Conservation (phyloP, 306 rosid genomes). For the Rosa lucieae region DNA sequence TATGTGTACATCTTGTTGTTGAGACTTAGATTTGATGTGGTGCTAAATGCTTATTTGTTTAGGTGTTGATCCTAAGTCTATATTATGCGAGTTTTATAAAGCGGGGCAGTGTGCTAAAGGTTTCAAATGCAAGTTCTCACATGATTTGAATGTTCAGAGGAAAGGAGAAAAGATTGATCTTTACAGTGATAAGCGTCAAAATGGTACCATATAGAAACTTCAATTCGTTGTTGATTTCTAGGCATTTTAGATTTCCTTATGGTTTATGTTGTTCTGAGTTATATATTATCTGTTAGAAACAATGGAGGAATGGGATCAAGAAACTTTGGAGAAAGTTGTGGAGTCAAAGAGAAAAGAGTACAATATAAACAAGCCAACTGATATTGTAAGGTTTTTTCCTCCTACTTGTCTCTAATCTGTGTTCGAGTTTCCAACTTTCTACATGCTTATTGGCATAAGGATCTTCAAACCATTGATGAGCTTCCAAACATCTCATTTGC, state of each 20-base stretch:
- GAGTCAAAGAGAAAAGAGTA: constrained; percentile 76
- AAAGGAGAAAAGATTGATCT: constrained; percentile 86
- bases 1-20: neutral
- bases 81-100: constrained; percentile 70
- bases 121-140: constrained; percentile 89
- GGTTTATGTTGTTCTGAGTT: too few relatives aligned
- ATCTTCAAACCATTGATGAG: too few relatives aligned
- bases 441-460: too few relatives aligned
- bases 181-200: constrained; percentile 80
- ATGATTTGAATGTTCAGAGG: constrained; percentile 84
- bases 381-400: constrained; percentile 36
- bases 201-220: neutral
- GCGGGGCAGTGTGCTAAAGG: constrained; percentile 89
- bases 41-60: constrained; percentile 10
- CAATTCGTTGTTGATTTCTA: too few relatives aligned
- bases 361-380: constrained; percentile 87
- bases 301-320: constrained; percentile 99
- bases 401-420: too few relatives aligned
- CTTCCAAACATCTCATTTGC: too few relatives aligned
- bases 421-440: too few relatives aligned
- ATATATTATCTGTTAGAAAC: constrained; percentile 36
- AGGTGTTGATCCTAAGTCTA: constrained; percentile 93
- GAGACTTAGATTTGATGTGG: constrained; percentile 1
- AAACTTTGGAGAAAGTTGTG: constrained; percentile 86
- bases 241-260: too few relatives aligned